Base-by-base conservation (phyloP, 345 rosid genomes). In the Salix dunnii region DNA sequence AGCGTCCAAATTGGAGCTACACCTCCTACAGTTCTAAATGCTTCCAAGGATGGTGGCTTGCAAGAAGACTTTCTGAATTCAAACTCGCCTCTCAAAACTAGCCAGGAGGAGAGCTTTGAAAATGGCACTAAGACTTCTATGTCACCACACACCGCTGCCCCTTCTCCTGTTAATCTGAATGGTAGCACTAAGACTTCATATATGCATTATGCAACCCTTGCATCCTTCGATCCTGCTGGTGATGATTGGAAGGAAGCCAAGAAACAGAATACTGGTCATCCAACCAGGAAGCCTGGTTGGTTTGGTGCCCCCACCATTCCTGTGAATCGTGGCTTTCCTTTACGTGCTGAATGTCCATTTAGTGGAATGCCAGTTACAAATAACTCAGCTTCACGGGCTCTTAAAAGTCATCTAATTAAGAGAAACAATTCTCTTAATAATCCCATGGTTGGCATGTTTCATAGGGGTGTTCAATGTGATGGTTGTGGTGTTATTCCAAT, bases 401-500 rank as follows among this genome's bases (percentile, higher is more conserved):
- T 68, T 33, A 74, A 63, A 61, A 16, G 21, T 42, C 67, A 70
- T 31, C 83, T 77, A 14, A n/a, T 67, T 55, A 85, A 82, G 75
- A 85, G 82, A 77, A 78, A 77, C 81, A 23, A 17, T 48, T 31
- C 62, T 79, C 76, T 33, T 31, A 64, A 70, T 46, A 86, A 87
- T 81, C 76, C 66, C 74, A 42, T 72, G 75, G 72, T 66, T 46
- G 91, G 89, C 60, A 78, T 86, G 72, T 91, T 94, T 79, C 99
- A 96, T 81, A 91, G 65, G 77, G 98, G 97, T 38, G 87, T 96
- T 74, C 90, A 84, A 4, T 96, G 99, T 78, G 99, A 92, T 78
- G 93, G 90, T 20, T 96, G 99, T 83, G 98, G 98, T 70, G 92
- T 81, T 85, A 85, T 84, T 85, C 98, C 99, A 21, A 96, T 96